Evolutionary conservation across 306 rosid species (phyloP).

Genomic region (Cucurbita maxima): DNA sequence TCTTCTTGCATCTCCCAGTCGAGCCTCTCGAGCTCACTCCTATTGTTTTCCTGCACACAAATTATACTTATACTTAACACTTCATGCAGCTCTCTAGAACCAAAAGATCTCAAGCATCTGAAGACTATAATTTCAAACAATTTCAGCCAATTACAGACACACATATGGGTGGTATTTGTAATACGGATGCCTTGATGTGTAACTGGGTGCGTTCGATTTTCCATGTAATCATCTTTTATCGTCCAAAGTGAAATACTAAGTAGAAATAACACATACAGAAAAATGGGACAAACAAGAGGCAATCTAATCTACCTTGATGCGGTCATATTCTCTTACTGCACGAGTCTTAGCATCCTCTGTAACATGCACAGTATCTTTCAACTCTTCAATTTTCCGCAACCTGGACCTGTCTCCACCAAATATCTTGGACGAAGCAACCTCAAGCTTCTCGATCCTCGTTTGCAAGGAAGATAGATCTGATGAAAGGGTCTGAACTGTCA

Average conservation of each 20-base stretch:
- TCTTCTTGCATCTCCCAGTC: slow-evolving; percentile 67
- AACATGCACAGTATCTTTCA: slow-evolving; percentile 58
- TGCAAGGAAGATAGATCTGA: slow-evolving; percentile 65
- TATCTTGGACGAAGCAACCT: slow-evolving; percentile 70
- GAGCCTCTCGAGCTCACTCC: slow-evolving; percentile 80
- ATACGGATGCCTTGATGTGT: not conserved
- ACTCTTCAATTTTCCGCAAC: slow-evolving; percentile 62
- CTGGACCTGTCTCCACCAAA: slow-evolving; percentile 85
- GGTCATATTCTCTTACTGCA: slow-evolving; percentile 74
- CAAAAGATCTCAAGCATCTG: not conserved
- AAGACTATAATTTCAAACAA: not conserved
- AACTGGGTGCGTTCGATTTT: not conserved
- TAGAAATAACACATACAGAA: not conserved
- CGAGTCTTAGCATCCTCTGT: slow-evolving; percentile 80
- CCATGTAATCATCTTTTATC: not conserved
- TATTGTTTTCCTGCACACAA: slow-evolving; percentile 67
- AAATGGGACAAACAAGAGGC: not conserved
- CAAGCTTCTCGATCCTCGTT: slow-evolving; percentile 78
- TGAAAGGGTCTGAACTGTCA: slow-evolving; percentile 83
- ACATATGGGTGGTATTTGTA: not conserved
- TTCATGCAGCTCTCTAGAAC: not conserved
- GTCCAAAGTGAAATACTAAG: not conserved
- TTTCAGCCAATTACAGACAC: not conserved
- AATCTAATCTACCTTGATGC: slow-evolving; percentile 49
- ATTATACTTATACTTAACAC: slow-evolving; percentile 8